A percentile compares a stretch with the other conserved stretches of the same genome.
Evolutionary conservation across 345 rosid genomes (phyloP).

Genomic region (Atalantia buxifolia): DNA sequence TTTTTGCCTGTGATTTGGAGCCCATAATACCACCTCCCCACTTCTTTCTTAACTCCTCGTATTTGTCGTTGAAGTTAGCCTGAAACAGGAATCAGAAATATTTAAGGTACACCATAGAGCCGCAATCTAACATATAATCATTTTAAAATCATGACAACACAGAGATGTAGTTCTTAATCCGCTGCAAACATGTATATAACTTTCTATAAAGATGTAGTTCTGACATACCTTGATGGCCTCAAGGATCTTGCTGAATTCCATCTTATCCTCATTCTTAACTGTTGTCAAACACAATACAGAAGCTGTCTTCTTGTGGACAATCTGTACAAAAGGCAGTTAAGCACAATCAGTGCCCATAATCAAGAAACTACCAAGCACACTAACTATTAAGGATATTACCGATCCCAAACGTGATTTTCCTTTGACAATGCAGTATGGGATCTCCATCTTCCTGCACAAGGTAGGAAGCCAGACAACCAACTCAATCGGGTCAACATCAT

Average conservation of each 20-base stretch:
- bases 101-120: background rate
- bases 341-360: background rate
- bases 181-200: background rate
- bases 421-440: constrained; percentile 80
- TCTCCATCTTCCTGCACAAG: constrained; percentile 85
- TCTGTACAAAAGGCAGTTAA: constrained; percentile 19
- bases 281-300: constrained; percentile 64
- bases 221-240: constrained; percentile 70
- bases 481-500: constrained; percentile 86
- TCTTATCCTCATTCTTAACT: constrained; percentile 77
- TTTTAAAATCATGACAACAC: background rate
- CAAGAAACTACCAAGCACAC: background rate
- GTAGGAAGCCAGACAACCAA: constrained; percentile 87
- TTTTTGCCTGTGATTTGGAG: constrained; percentile 72
- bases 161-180: background rate
- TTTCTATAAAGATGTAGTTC: background rate
- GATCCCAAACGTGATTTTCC: constrained; percentile 77
- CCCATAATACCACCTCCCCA: constrained; percentile 94
- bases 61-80: constrained; percentile 81
- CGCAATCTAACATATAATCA: background rate
- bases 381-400: constrained; percentile 17
- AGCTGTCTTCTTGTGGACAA: constrained; percentile 70
- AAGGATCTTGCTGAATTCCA: constrained; percentile 69
- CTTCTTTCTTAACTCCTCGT: constrained; percentile 70
- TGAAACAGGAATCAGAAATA: constrained; percentile 13